phyloP scores from a whole-genome alignment of 2,329 filamentous ascomycete genomes.

The Colletotrichum ledebouriae region DNA sequence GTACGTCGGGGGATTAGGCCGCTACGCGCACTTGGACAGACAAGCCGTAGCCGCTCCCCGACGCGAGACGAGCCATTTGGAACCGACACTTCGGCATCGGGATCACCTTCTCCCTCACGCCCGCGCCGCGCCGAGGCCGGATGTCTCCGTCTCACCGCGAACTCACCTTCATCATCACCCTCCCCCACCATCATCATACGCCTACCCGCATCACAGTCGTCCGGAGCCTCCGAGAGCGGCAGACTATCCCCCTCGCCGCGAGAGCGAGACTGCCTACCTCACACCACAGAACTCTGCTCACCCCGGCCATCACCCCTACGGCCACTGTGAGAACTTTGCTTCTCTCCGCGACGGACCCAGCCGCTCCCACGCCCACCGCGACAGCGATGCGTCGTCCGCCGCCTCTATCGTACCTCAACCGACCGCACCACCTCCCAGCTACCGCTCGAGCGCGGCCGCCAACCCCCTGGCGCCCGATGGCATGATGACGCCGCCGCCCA shows the following conservation, averaged over 20 bases:
- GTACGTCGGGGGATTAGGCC: conserved; percentile 82
- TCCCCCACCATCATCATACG: conserved; percentile 25
- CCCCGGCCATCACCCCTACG: conserved; percentile 42
- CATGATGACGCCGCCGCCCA: conserved; percentile 56
- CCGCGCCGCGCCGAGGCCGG: conserved; percentile 24
- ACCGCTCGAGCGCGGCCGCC: conserved; percentile 42
- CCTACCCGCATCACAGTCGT: conserved; percentile 19
- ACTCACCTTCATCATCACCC: conserved; percentile 32
- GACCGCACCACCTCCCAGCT: conserved; percentile 49
- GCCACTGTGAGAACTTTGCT: conserved; percentile 27
- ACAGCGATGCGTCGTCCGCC: conserved; percentile 55
- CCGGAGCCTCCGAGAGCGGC: conserved; percentile 10
- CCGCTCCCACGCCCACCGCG: conserved; percentile 48
- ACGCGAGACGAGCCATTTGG: conserved; percentile 46
- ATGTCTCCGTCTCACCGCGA: conserved; percentile 32
- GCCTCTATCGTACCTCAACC: conserved; percentile 56
- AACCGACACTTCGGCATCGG: conserved; percentile 47
- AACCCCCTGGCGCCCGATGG: conserved; percentile 49
- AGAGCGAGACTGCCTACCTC: conserved; percentile 39
- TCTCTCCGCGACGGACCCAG: conserved; percentile 21
- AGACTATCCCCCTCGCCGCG: conserved; percentile 40
- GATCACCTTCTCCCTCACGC: conserved; percentile 41
- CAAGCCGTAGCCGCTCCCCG: conserved; percentile 44
- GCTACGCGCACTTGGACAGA: conserved; percentile 72
- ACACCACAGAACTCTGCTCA: conserved; percentile 48